A percentile compares a stretch with the other conserved stretches of the same genome.
Conservation (phyloP, 768 basidiomycete genomes). For the Pleurotus citrinopileatus region DNA sequence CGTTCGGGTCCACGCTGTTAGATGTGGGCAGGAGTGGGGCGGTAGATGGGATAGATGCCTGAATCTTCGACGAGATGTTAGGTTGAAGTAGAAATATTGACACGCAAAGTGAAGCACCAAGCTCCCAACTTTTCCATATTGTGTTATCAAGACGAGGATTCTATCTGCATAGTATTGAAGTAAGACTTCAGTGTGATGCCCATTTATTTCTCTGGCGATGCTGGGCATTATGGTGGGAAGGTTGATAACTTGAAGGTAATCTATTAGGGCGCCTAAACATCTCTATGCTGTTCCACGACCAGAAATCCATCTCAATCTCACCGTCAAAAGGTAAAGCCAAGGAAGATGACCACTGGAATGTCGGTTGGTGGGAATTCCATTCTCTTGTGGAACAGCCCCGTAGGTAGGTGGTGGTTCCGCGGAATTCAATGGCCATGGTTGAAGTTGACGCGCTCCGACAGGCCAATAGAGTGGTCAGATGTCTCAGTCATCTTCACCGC, state of each 20-base stretch:
- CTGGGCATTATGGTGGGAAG: conserved; percentile 40
- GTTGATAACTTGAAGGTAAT: conserved; percentile 16
- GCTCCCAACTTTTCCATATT: conserved; percentile 87
- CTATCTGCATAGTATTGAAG: conserved; percentile 81
- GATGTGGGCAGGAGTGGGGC: conserved; percentile 44
- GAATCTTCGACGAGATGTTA: conserved; percentile 50
- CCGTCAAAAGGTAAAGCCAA: conserved; percentile 54
- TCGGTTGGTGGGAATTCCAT: conserved; percentile 75
- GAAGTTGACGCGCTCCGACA: conserved; percentile 22
- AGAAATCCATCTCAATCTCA: conserved; percentile 26
- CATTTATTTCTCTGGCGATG: conserved; percentile 48
- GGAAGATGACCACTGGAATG: conserved; percentile 52
- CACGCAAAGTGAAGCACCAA: conserved; percentile 47
- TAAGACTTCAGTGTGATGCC: conserved; percentile 66
- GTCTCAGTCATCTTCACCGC: conserved; percentile 69
- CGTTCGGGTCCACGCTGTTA: conserved; percentile 31
- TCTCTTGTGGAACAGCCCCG: conserved; percentile 55
- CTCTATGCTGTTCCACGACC: conserved; percentile 16
- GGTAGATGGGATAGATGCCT: conserved; percentile 72
- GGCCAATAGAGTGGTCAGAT: conserved; percentile 70
- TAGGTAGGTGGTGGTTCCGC: conserved; percentile 37
- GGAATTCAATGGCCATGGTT: conserved; percentile 5
- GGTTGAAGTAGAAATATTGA: conserved; percentile 4
- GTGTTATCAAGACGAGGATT: conserved; percentile 82
- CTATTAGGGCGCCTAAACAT: neutral